phyloP scores from a whole-genome alignment of 805 yeast species.

The Debaryomyces maramus region DNA sequence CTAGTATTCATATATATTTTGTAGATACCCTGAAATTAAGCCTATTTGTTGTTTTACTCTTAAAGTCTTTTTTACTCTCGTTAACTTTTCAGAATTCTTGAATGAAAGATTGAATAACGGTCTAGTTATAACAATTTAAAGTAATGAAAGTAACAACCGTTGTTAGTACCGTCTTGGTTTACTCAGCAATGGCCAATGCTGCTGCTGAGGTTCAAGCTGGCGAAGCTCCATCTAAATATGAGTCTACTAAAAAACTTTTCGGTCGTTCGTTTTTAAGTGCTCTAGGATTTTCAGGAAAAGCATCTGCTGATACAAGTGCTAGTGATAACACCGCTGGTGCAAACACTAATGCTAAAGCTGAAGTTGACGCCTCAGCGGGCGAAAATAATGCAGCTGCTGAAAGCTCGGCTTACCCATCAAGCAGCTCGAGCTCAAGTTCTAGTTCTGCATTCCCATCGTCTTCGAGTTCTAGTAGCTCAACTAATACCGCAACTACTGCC shows the following conservation, averaged over 20 bases:
- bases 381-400: background rate
- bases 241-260: slow-evolving; percentile 12
- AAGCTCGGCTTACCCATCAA: slow-evolving; percentile 12
- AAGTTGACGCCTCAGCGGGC: background rate
- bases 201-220: slow-evolving; percentile 9
- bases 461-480: background rate
- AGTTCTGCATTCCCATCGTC: slow-evolving; percentile 3
- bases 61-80: background rate
- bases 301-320: slow-evolving; percentile 4
- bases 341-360: slow-evolving; percentile 5
- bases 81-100: slow-evolving; percentile 6
- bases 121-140: slow-evolving; percentile 1
- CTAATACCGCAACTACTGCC: background rate
- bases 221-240: slow-evolving; percentile 6
- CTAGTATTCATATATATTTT: background rate
- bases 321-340: background rate
- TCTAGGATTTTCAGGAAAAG: background rate
- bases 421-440: slow-evolving; percentile 13
- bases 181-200: slow-evolving; percentile 22
- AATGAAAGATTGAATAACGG: slow-evolving; percentile 8
- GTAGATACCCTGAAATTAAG: background rate
- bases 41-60: background rate
- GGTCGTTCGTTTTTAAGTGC: slow-evolving; percentile 8
- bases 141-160: slow-evolving; percentile 26
- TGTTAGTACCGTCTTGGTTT: slow-evolving; percentile 23